A percentile compares a stretch with the other conserved stretches of the same genome.
Evolutionary conservation across 2,329 filamentous ascomycete species (phyloP).

Genomic region (Ophiostoma australiae): DNA sequence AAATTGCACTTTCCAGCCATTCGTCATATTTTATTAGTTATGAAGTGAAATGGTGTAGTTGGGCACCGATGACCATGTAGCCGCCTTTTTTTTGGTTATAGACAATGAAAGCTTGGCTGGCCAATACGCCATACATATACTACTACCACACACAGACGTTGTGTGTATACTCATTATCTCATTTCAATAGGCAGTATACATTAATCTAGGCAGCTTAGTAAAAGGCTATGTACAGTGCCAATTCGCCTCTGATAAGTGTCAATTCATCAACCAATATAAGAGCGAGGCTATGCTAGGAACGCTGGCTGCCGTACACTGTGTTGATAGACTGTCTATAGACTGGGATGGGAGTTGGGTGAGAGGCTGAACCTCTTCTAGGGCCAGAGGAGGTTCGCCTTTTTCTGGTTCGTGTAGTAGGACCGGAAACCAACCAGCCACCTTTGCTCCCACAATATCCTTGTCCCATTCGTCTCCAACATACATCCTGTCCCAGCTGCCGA

Average conservation of each 20-base stretch:
- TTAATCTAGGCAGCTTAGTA: too few species aligned
- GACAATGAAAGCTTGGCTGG: too few species aligned
- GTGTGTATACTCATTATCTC: neutral
- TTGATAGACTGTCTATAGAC: neutral
- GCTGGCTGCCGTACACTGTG: neutral
- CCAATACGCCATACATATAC: too few species aligned
- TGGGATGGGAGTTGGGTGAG: neutral
- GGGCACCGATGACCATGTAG: too few species aligned
- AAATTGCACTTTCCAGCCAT: too few species aligned
- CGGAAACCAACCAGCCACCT: slow-evolving; percentile 25
- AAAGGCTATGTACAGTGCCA: neutral
- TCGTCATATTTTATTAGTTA: too few species aligned
- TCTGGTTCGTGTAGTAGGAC: slow-evolving; percentile 17
- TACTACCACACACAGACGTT: neutral
- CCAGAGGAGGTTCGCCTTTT: neutral
- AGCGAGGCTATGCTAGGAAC: slow-evolving; percentile 15
- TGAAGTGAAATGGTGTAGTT: too few species aligned
- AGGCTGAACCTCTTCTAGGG: neutral
- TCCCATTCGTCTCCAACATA: slow-evolving; percentile 28
- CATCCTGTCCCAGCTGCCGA: slow-evolving; percentile 23
- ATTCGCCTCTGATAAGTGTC: neutral
- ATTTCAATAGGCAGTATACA: too few species aligned
- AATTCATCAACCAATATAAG: slow-evolving; percentile 12
- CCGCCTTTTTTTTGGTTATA: too few species aligned
- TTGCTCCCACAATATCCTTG: slow-evolving; percentile 25